Percentiles rank a stretch among this genome's conserved stretches.
phyloP scores from a whole-genome alignment of 495 filamentous ascomycete species.

The Xeromyces bisporus region DNA sequence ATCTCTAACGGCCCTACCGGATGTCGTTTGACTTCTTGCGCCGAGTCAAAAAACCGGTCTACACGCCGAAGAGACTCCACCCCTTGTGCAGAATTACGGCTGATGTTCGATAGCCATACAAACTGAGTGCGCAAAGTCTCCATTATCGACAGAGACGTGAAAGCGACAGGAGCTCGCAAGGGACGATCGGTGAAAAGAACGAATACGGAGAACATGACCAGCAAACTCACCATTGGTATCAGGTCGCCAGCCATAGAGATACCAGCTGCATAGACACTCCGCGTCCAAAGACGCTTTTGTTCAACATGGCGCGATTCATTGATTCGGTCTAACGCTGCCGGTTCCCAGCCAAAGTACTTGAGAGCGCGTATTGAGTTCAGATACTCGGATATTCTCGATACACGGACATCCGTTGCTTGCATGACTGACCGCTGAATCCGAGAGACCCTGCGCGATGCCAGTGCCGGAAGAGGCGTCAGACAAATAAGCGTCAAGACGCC shows the following conservation, averaged over 20 bases:
- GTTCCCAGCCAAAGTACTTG: constrained; percentile 38
- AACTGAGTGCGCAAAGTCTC: constrained; percentile 26
- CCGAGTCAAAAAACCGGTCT: constrained; percentile 28
- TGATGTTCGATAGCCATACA: constrained; percentile 21
- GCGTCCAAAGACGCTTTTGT: constrained; percentile 28
- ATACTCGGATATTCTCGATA: constrained; percentile 33
- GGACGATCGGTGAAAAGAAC: constrained; percentile 23
- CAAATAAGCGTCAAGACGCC: constrained; percentile 22
- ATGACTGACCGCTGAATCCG: constrained; percentile 25
- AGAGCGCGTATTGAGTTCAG: constrained; percentile 30
- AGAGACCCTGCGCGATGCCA: constrained; percentile 18
- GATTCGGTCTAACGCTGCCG: constrained; percentile 23
- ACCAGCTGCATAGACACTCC: constrained; percentile 21
- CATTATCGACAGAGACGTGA: constrained; percentile 29
- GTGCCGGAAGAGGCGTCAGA: constrained; percentile 20
- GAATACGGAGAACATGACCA: constrained; percentile 27
- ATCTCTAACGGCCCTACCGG: constrained; percentile 24
- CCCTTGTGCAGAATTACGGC: constrained; percentile 21
- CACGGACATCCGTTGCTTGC: constrained; percentile 30
- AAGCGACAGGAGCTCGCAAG: constrained; percentile 30
- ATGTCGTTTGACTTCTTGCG: constrained; percentile 20
- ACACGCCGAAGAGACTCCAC: constrained; percentile 29
- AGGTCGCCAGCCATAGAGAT: constrained; percentile 16
- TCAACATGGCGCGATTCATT: constrained; percentile 25
- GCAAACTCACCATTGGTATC: constrained; percentile 24